Percentiles rank a stretch among this genome's conserved stretches.
Conservation (phyloP, 495 filamentous ascomycete species). For the Penicillium egyptiacum region DNA sequence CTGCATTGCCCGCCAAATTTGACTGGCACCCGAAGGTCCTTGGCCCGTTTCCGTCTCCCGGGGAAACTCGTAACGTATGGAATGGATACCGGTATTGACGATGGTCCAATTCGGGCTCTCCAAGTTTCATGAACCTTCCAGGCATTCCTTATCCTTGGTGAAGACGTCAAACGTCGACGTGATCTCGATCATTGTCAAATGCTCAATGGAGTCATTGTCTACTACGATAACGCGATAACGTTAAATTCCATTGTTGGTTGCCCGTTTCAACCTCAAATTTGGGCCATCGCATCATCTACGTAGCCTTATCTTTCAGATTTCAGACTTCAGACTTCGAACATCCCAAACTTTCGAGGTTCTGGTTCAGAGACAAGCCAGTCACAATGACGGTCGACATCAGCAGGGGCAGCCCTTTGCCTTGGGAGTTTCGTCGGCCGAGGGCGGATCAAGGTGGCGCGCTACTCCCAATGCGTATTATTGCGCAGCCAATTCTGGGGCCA, state of each 20-base stretch:
- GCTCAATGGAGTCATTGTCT: neutral
- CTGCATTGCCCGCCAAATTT: neutral
- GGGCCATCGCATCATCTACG: neutral
- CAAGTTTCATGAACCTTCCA: conserved; percentile 35
- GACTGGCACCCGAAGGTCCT: conserved; percentile 9
- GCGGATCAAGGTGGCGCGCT: conserved; percentile 40
- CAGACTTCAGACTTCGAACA: neutral
- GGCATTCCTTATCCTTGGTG: conserved; percentile 29
- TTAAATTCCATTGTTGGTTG: conserved; percentile 9
- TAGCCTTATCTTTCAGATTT: conserved; percentile 5
- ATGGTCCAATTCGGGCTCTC: conserved; percentile 12
- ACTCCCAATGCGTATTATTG: conserved; percentile 29
- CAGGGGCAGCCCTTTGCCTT: conserved; percentile 15
- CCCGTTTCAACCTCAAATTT: neutral
- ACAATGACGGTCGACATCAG: conserved; percentile 9
- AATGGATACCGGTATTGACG: conserved; percentile 8
- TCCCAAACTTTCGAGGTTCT: conserved; percentile 3
- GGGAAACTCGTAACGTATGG: conserved; percentile 10
- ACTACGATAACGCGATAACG: neutral
- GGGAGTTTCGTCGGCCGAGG: conserved; percentile 26
- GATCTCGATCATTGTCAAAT: neutral
- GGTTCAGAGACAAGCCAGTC: conserved; percentile 4
- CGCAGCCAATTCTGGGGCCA: conserved; percentile 31
- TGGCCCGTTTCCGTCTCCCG: conserved; percentile 20
- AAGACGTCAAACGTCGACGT: conserved; percentile 18